Evolutionary conservation across 2,329 filamentous ascomycete genomes (phyloP).

Genomic region (Graphiopsis chlorocephala): DNA sequence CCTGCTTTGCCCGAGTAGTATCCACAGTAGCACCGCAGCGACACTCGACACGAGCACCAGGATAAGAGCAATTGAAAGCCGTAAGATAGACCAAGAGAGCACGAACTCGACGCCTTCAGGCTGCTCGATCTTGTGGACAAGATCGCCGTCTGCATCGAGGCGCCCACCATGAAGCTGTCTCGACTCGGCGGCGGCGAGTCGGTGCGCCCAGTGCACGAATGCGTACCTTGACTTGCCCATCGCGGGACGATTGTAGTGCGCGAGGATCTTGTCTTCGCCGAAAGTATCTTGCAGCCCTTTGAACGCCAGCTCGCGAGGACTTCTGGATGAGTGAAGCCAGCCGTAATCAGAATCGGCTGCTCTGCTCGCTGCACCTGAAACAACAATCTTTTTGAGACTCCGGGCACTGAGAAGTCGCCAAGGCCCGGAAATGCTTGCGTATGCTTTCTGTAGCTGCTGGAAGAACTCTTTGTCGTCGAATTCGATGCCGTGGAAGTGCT

Average conservation of each 20-base stretch:
- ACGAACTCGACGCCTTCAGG: slow-evolving; percentile 38
- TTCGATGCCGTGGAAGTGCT: slow-evolving; percentile 16
- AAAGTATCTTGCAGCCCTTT: slow-evolving; percentile 36
- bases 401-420: slow-evolving; percentile 33
- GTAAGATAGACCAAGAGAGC: slow-evolving; percentile 31
- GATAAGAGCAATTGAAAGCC: slow-evolving; percentile 31
- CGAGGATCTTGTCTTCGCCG: slow-evolving; percentile 40
- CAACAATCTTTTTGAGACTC: slow-evolving; percentile 30
- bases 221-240: slow-evolving; percentile 39
- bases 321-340: slow-evolving; percentile 28
- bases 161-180: neutral
- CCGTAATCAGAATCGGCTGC: slow-evolving; percentile 30
- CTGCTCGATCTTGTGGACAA: slow-evolving; percentile 25
- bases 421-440: slow-evolving; percentile 27
- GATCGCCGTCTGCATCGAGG: slow-evolving; percentile 9
- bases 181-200: slow-evolving; percentile 29
- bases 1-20: slow-evolving; percentile 34
- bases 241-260: slow-evolving; percentile 34
- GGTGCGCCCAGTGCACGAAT: slow-evolving; percentile 45
- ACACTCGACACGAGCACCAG: slow-evolving; percentile 31
- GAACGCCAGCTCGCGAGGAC: slow-evolving; percentile 30
- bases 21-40: slow-evolving; percentile 35
- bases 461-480: slow-evolving; percentile 38
- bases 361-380: slow-evolving; percentile 26
- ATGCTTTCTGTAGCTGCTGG: slow-evolving; percentile 27